A percentile compares a stretch with the other conserved stretches of the same genome.
Evolutionary conservation across 2,329 filamentous ascomycete species (phyloP).

Genomic region (Chaetomium strumarium): DNA sequence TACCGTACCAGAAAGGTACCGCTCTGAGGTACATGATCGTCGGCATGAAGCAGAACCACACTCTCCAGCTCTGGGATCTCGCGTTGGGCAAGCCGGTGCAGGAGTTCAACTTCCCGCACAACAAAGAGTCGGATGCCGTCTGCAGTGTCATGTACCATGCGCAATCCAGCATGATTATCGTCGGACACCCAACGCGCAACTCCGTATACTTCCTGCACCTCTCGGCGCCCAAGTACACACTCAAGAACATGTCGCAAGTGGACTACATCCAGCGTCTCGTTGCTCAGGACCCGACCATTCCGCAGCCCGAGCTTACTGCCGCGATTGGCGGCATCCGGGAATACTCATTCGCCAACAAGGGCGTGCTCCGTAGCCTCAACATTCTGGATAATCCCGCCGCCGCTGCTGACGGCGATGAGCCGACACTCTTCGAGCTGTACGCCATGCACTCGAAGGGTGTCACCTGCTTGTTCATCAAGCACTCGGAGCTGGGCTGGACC

Average conservation of each 20-base stretch:
- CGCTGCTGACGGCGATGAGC: slow-evolving; percentile 58
- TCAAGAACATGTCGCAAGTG: slow-evolving; percentile 78
- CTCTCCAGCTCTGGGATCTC: slow-evolving; percentile 96
- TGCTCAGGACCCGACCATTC: slow-evolving; percentile 64
- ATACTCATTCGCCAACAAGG: slow-evolving; percentile 84
- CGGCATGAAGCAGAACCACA: slow-evolving; percentile 98
- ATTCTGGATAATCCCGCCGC: slow-evolving; percentile 70
- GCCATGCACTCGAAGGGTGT: slow-evolving; percentile 97
- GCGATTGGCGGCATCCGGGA: slow-evolving; percentile 96
- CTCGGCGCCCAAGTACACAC: slow-evolving; percentile 86
- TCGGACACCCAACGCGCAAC: slow-evolving; percentile 94
- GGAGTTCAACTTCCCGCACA: slow-evolving; percentile 92
- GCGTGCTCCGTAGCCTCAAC: slow-evolving; percentile 81
- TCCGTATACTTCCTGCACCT: slow-evolving; percentile 96
- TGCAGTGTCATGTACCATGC: slow-evolving; percentile 96
- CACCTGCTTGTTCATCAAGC: slow-evolving; percentile 80
- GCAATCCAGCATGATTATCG: slow-evolving; percentile 83
- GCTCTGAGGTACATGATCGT: slow-evolving; percentile 94
- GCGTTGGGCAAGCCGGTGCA: slow-evolving; percentile 92
- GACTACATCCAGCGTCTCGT: slow-evolving; percentile 77
- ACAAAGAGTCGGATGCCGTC: slow-evolving; percentile 94
- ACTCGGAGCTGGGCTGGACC: slow-evolving; percentile 86
- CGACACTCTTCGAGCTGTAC: slow-evolving; percentile 86
- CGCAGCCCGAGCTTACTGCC: slow-evolving; percentile 86
- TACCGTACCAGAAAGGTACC: slow-evolving; percentile 83